Conservation (phyloP, 441 rosid genomes). For the Flueggea neowawraea region DNA sequence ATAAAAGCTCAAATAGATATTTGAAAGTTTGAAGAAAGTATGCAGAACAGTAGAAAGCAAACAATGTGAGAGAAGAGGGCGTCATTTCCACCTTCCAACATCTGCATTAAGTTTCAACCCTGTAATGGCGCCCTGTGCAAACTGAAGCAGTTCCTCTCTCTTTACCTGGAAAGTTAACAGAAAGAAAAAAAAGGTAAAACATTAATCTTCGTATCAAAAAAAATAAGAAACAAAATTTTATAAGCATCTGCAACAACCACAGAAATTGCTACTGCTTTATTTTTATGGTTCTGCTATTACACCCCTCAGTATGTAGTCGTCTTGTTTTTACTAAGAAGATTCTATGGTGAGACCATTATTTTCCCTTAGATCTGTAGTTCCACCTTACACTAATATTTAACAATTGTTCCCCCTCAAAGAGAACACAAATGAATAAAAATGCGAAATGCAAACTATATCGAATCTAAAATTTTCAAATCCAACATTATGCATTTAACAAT, state of each 20-base stretch:
- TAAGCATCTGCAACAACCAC: neutral
- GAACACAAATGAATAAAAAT: no score
- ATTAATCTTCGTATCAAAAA: conserved; percentile 10
- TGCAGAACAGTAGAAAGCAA: neutral
- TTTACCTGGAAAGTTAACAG: conserved; percentile 64
- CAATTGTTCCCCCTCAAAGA: no score
- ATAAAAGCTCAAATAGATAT: neutral
- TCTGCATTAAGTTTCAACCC: conserved; percentile 88
- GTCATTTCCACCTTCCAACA: conserved; percentile 58
- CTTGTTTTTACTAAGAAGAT: no score
- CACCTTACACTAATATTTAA: no score
- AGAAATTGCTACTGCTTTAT: no score
- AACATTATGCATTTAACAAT: no score
- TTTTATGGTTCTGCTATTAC: no score
- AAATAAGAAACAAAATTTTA: conserved; percentile 3
- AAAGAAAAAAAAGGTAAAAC: conserved; percentile 10
- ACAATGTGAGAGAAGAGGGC: neutral
- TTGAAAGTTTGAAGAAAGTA: neutral
- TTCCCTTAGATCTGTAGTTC: no score
- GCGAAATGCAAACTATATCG: no score
- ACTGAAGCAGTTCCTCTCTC: conserved; percentile 96
- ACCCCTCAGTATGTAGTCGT: no score
- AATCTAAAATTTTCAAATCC: no score
- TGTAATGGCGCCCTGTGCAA: conserved; percentile 87
- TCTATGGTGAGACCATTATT: no score